Percentiles rank a stretch among this genome's conserved stretches.
Evolutionary conservation across 805 yeast species (phyloP).

Genomic region (Kregervanrija pseudodelftensis): DNA sequence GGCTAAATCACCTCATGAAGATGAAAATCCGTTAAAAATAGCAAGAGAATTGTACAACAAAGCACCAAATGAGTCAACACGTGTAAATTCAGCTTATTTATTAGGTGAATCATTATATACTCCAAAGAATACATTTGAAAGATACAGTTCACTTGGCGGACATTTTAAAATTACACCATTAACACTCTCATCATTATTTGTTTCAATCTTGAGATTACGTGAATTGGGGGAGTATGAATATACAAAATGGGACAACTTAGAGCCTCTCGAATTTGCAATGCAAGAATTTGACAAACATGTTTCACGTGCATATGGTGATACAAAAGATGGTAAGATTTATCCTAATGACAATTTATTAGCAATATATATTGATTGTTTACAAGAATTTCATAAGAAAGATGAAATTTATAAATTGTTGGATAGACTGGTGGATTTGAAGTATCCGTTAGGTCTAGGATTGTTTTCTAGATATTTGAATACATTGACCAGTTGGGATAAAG

Average conservation of each 20-base stretch:
- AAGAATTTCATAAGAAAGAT: constrained; percentile 37
- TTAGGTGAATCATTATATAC: constrained; percentile 29
- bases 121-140: constrained; percentile 24
- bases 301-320: constrained; percentile 28
- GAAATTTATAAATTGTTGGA: constrained; percentile 45
- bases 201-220: constrained; percentile 34
- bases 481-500: constrained; percentile 14
- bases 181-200: constrained; percentile 39
- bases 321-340: constrained; percentile 25
- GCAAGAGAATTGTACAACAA: constrained; percentile 19
- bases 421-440: constrained; percentile 46
- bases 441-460: constrained; percentile 15
- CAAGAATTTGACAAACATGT: constrained; percentile 44
- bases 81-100: constrained; percentile 18
- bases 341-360: constrained; percentile 46
- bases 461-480: constrained; percentile 16
- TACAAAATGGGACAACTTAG: constrained; percentile 39
- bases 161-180: constrained; percentile 15
- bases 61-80: constrained; percentile 14
- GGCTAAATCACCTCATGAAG: constrained; percentile 9
- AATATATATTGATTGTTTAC: constrained; percentile 44
- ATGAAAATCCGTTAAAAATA: constrained; percentile 13
- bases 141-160: constrained; percentile 18
- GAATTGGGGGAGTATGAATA: constrained; percentile 10
- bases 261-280: constrained; percentile 55